A percentile compares a stretch with the other conserved stretches of the same genome.
Conservation (phyloP, 75 land plant genomes). For the Pinus tabuliformis region DNA sequence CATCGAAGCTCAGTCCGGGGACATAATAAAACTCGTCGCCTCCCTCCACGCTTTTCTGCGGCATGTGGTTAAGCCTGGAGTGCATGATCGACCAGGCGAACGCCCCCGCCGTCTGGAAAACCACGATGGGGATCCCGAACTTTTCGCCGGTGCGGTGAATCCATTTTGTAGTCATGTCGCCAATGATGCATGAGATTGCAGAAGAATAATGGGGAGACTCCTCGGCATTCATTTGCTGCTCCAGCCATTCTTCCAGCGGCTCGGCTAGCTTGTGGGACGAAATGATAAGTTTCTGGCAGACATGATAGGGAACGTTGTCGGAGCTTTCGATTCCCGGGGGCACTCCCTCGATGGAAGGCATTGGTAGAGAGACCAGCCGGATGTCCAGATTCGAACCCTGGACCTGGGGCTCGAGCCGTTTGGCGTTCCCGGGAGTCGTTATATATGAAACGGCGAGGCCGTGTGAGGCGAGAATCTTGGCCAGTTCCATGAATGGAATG, state of each 20-base stretch:
- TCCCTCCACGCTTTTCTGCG: neutral
- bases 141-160: neutral
- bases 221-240: neutral
- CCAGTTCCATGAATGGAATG: constrained; percentile 37
- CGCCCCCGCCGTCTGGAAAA: neutral
- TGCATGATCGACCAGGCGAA: neutral
- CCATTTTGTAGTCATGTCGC: neutral
- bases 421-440: constrained; percentile 27
- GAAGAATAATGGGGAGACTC: neutral
- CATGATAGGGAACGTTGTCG: neutral
- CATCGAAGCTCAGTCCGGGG: neutral
- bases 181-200: neutral
- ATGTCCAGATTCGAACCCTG: too few relatives aligned
- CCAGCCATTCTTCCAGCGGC: neutral
- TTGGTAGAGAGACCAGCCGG: neutral
- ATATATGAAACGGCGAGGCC: constrained; percentile 22
- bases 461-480: constrained; percentile 24
- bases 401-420: neutral
- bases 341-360: constrained; percentile 3
- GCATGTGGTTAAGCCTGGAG: neutral
- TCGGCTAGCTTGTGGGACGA: neutral
- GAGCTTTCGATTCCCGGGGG: constrained; percentile 1
- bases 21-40: neutral
- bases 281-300: neutral
- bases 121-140: neutral